Evolutionary conservation across 148 eudicot species (phyloP), one percentile per base, ranked within the genome.

Genomic region (Chenopodium formosanum): DNA sequence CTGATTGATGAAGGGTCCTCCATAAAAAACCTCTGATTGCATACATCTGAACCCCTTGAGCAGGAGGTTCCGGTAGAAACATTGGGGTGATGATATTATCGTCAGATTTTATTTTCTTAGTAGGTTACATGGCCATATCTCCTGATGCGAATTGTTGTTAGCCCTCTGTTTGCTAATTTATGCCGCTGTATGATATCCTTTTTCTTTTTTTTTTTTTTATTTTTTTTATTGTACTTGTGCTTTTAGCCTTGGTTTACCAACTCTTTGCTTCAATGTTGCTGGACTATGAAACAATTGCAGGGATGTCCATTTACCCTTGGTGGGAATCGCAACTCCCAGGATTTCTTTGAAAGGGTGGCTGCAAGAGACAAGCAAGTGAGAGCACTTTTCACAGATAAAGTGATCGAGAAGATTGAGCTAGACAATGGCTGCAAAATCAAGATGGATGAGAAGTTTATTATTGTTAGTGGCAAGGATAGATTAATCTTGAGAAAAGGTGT

Each of bases 221-320:
- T 25, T 27, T 81, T 53, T 67, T 47, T 64, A 19, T 13, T 13
- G 29, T 34, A 31, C 58, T 14, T 25, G 74, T 50, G 5, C 66
- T 75, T 29, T 27, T 40, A 12, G 32, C 69, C 9, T 46, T 70
- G 46, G 40, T 80, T 46, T 7, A 40, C 64, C 13, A 29, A 79
- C 8, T 47, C 53, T 70, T 40, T 78, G 76, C 47, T 67, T 82
- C n/a, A 79, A 76, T 47, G 14, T 22, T 80, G 78, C 73, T 75
- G 81, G 74, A 75, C 71, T 85, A 74, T 79, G 40, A 84, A 86
- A 58, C 63, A 58, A 84, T 79, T 87, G 80, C 82, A 97, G 99
- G 99, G 99, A 60, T 97, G 99, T 78, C 99, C 99, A 46, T 88
- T 98, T 64, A 97, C 99, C 46, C 99, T 97, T 83, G 99, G 99